Base-by-base conservation (phyloP, 306 rosid species). In the Ormosia emarginata region DNA sequence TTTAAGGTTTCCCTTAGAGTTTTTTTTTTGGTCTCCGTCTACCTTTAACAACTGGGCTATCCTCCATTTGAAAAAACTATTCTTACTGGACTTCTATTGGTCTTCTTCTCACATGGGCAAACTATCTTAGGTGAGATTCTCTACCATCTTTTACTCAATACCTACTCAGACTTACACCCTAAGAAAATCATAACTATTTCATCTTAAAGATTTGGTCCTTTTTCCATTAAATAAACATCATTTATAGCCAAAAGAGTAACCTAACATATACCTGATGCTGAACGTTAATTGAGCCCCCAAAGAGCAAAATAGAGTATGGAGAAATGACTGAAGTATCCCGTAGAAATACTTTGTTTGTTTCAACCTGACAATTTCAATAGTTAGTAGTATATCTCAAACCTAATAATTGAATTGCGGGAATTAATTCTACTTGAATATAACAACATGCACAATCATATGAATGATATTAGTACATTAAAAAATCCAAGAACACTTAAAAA, bases 281-380 rank as follows among this genome's bases (percentile, higher is more conserved):
- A 76, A 95, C 86, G 74, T 86, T 77, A 78, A 95, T 93, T 83
- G 94, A 88, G 57, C 99, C 98, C 61, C 99, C 99, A 78, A 95
- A 95, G 37, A 95, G 90, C 87, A 95, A 86, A 85, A 95, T 91
- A 37, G 99, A 87, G 87, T 93, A 93, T n/a, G 99, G 97, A 74
- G 99, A 93, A 73, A 95, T 86, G 70, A 95, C 84, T 36, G 98
- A 88, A 30, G 97, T 83, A 69, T 95, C 98, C 55, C 98, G 90
- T 61, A 95, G 81, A 83, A 91, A 95, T 14, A 95, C 87, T 87
- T 84, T 91, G 75, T 91, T 91, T 56, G 98, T 95, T 86, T 95
- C 98, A 64, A 93, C 97, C 98, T 93, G 90, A 65, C 18, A 86
- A 88, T 66, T 56, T 64, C 74, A 77, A 5, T 40, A 7, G 62